Evolutionary conservation across 2,329 filamentous ascomycete genomes (phyloP).

Genomic region (Pyrenochaeta sp.): DNA sequence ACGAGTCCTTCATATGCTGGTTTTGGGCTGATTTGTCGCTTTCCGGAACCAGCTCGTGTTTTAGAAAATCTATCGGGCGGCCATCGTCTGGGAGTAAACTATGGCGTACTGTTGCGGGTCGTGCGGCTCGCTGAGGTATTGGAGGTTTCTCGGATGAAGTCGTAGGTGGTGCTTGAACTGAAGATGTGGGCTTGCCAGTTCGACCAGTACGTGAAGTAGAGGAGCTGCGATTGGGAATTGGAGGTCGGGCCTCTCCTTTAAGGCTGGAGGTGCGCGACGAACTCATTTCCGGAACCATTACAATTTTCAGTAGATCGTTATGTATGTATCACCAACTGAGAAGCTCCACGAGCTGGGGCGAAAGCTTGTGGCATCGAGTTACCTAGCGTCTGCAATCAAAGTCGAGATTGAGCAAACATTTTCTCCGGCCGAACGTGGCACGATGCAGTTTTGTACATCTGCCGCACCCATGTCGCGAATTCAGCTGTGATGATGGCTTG

Average conservation of each 20-base stretch:
- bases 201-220: conserved; percentile 9
- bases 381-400: conserved; percentile 26
- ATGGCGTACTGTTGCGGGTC: conserved; percentile 9
- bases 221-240: conserved; percentile 26
- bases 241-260: conserved; percentile 19
- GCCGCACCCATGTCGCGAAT: conserved; percentile 22
- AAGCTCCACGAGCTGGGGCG: conserved; percentile 19
- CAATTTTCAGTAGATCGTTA: conserved; percentile 25
- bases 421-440: conserved; percentile 26
- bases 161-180: conserved; percentile 3
- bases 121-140: conserved; percentile 4
- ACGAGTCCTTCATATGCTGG: background rate
- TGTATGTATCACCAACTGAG: conserved; percentile 23
- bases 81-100: conserved; percentile 9
- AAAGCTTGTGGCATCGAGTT: conserved; percentile 24
- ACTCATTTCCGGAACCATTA: conserved; percentile 24
- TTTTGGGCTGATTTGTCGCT: background rate
- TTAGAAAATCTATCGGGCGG: conserved; percentile 1
- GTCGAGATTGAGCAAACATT: conserved; percentile 13
- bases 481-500: conserved; percentile 32
- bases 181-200: background rate
- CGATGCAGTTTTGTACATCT: conserved; percentile 30
- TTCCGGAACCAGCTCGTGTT: background rate
- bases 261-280: conserved; percentile 19
- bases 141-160: conserved; percentile 3